Evolutionary conservation across 805 yeast species (phyloP).

Genomic region (Hanseniaspora clermontiae): DNA sequence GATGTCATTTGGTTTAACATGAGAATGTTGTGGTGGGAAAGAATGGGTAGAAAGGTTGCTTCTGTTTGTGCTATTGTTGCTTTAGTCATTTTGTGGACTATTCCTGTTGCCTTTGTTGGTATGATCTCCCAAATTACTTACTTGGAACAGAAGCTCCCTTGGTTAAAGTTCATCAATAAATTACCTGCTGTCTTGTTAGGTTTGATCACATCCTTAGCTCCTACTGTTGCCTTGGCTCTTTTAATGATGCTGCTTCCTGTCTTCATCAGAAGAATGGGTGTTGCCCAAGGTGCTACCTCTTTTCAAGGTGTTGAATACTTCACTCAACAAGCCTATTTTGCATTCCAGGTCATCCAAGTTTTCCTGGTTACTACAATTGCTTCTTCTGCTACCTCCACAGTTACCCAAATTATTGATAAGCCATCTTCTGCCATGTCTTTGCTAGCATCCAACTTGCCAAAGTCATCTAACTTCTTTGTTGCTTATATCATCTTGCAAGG

Average conservation of each 20-base stretch:
- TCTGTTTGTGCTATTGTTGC: slow-evolving; percentile 45
- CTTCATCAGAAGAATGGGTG: slow-evolving; percentile 51
- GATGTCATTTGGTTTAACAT: slow-evolving; percentile 60
- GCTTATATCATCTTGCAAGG: slow-evolving; percentile 61
- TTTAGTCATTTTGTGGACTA: slow-evolving; percentile 53
- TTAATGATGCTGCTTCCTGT: slow-evolving; percentile 58
- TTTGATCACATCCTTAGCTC: slow-evolving; percentile 53
- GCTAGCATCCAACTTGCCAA: slow-evolving; percentile 57
- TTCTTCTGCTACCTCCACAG: slow-evolving; percentile 59
- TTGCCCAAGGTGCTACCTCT: slow-evolving; percentile 45
- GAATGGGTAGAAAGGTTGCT: slow-evolving; percentile 39
- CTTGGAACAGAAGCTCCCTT: slow-evolving; percentile 43
- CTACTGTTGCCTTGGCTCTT: slow-evolving; percentile 51
- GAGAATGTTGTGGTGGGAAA: slow-evolving; percentile 73
- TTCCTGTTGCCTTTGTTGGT: slow-evolving; percentile 73
- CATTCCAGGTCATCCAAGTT: slow-evolving; percentile 57
- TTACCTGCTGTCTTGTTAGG: slow-evolving; percentile 47
- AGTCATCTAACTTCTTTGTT: slow-evolving; percentile 59
- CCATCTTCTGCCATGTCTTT: slow-evolving; percentile 48
- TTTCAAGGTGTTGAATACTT: slow-evolving; percentile 45
- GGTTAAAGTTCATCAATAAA: slow-evolving; percentile 44
- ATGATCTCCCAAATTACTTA: slow-evolving; percentile 53
- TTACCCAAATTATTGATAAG: slow-evolving; percentile 44
- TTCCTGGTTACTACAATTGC: slow-evolving; percentile 59
- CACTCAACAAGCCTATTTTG: slow-evolving; percentile 58